Evolutionary conservation across 2,329 filamentous ascomycete genomes (phyloP).

Genomic region (Colletotrichum sp.): DNA sequence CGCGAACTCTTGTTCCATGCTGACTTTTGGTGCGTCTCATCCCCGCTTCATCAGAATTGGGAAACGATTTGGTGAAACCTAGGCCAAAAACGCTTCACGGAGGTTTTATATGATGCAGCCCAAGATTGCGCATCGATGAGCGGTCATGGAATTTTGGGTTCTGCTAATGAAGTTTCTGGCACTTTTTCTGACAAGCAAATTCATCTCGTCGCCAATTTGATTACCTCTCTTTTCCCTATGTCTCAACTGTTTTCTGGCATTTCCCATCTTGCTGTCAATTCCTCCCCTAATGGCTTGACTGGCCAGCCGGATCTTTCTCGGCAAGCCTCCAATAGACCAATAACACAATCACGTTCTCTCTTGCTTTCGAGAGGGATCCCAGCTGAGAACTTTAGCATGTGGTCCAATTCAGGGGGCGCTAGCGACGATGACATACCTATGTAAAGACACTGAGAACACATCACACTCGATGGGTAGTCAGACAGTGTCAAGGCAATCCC

Average conservation of each 20-base stretch:
- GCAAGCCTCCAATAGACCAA: neutral
- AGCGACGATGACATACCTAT: constrained; percentile 14
- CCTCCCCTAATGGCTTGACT: constrained; percentile 1
- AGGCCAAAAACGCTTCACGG: neutral
- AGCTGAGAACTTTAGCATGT: neutral
- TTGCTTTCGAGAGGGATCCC: constrained; percentile 4
- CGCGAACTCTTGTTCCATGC: neutral
- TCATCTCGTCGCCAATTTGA: neutral
- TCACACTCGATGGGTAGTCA: constrained; percentile 24
- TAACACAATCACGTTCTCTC: neutral
- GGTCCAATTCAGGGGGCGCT: too few species aligned
- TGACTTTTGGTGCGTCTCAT: neutral
- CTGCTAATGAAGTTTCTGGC: neutral
- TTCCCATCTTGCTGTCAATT: constrained; percentile 3
- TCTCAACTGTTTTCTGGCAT: neutral
- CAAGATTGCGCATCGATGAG: neutral
- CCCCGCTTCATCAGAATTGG: neutral
- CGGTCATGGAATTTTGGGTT: neutral
- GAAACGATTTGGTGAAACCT: neutral
- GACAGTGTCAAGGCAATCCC: constrained; percentile 25
- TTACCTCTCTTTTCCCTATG: neutral
- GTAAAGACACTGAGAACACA: constrained; percentile 27
- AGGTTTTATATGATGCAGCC: neutral
- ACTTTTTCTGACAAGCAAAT: neutral
- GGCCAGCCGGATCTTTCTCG: constrained; percentile 11